These are phyloP conservation scores for Emydomyces testavorans DNA, from an alignment of 2,329 filamentous ascomycete genomes.

Conservation along the genomic window DNA sequence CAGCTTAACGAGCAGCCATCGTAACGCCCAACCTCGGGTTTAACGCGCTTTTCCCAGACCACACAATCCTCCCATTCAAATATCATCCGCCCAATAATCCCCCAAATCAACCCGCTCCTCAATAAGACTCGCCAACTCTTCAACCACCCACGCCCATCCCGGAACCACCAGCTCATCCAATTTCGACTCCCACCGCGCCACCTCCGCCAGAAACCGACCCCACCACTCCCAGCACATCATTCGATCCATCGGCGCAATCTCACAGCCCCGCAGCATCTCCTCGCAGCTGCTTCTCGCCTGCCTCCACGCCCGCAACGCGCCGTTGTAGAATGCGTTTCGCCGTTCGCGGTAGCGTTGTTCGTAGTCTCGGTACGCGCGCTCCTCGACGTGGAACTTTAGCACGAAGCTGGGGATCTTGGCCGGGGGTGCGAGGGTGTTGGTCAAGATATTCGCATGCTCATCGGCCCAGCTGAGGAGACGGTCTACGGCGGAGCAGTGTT, in stretches of 20 bases:
- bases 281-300: slow-evolving; percentile 15
- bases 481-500: slow-evolving; percentile 20
- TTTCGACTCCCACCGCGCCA: slow-evolving; percentile 22
- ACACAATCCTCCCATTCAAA: too few relatives aligned
- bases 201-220: slow-evolving; percentile 19
- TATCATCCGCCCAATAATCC: slow-evolving; percentile 1
- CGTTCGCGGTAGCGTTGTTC: neutral
- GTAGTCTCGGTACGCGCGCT: slow-evolving; percentile 18
- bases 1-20: too few relatives aligned
- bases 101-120: slow-evolving; percentile 22
- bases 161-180: slow-evolving; percentile 20
- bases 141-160: slow-evolving; percentile 21
- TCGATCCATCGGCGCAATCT: slow-evolving; percentile 15
- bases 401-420: slow-evolving; percentile 22
- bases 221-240: slow-evolving; percentile 22
- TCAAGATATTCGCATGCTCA: slow-evolving; percentile 3
- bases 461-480: slow-evolving; percentile 22
- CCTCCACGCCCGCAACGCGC: slow-evolving; percentile 16
- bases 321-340: slow-evolving; percentile 14
- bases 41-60: too few relatives aligned
- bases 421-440: slow-evolving; percentile 17
- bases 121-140: slow-evolving; percentile 20
- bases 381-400: slow-evolving; percentile 20
- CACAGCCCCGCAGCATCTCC: slow-evolving; percentile 8
- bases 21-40: too few relatives aligned